A percentile compares a stretch with the other conserved stretches of the same genome.
phyloP scores from a whole-genome alignment of 1,284 basidiomycete species.

The Caloboletus firmus region DNA sequence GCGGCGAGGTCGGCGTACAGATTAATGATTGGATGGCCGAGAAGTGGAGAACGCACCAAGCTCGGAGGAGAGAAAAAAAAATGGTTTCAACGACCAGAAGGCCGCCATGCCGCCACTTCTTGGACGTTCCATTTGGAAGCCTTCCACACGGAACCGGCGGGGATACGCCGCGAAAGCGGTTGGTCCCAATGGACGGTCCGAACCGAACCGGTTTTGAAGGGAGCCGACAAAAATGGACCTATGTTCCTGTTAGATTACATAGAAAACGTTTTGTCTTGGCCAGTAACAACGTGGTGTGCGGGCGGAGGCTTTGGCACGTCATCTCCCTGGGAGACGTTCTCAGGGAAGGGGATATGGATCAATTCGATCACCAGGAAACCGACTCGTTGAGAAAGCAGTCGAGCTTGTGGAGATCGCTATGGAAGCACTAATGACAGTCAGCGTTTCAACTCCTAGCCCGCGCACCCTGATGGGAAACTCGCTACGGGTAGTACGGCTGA shows the following conservation, averaged over 20 bases:
- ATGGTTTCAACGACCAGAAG: neutral
- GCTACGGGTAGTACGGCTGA: neutral
- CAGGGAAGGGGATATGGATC: neutral
- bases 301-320: neutral
- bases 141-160: conserved; percentile 19
- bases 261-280: conserved; percentile 6
- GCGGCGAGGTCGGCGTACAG: conserved; percentile 11
- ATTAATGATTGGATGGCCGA: neutral
- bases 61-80: neutral
- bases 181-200: neutral
- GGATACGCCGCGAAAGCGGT: conserved; percentile 10
- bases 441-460: conserved; percentile 4
- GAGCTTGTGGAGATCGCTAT: neutral
- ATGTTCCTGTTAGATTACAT: neutral
- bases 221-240: neutral
- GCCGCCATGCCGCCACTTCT: conserved; percentile 9
- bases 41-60: neutral
- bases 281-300: conserved; percentile 19
- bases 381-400: neutral
- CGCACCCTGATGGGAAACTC: neutral
- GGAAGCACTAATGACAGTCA: neutral
- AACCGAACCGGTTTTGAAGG: conserved; percentile 11
- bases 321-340: conserved; percentile 2
- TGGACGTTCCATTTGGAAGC: conserved; percentile 19
- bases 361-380: conserved; percentile 5